Conservation (phyloP, 805 yeast species). For the Candida nemodendra region DNA sequence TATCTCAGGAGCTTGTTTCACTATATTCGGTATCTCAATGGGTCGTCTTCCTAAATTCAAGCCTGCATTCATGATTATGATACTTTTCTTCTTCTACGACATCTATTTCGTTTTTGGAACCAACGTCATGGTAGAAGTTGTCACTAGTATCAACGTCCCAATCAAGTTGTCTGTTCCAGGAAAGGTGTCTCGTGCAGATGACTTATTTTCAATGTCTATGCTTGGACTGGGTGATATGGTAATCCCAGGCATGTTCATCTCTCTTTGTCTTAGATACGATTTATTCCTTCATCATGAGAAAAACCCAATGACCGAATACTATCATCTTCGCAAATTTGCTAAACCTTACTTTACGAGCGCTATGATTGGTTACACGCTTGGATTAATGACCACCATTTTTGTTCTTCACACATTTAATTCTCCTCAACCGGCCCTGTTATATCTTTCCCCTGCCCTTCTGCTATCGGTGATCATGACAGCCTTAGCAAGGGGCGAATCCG, state of each 20-base stretch:
- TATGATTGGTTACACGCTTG: conserved; percentile 48
- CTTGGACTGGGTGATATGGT: conserved; percentile 69
- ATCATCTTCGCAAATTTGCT: conserved; percentile 37
- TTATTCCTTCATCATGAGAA: conserved; percentile 38
- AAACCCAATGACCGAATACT: conserved; percentile 36
- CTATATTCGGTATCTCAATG: conserved; percentile 42
- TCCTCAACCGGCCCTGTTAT: conserved; percentile 70
- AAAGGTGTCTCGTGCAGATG: conserved; percentile 19
- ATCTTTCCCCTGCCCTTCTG: conserved; percentile 52
- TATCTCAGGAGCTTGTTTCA: conserved; percentile 40
- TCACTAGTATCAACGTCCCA: conserved; percentile 54
- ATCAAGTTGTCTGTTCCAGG: conserved; percentile 47
- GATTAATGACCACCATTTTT: conserved; percentile 41
- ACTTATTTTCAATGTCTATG: conserved; percentile 32
- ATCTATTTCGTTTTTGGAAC: conserved; percentile 66
- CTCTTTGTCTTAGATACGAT: conserved; percentile 57
- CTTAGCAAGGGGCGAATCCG: conserved; percentile 40
- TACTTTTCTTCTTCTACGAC: conserved; percentile 58
- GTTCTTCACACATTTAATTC: conserved; percentile 37
- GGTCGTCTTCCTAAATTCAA: conserved; percentile 43
- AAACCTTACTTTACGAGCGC: conserved; percentile 48
- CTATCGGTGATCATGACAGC: conserved; percentile 37
- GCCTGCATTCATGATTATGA: conserved; percentile 44
- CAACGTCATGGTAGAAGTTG: conserved; percentile 61
- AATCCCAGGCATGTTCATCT: conserved; percentile 54